Base-by-base conservation (phyloP, 371 early-diverging fungal species). In the Mucor mucedo region DNA sequence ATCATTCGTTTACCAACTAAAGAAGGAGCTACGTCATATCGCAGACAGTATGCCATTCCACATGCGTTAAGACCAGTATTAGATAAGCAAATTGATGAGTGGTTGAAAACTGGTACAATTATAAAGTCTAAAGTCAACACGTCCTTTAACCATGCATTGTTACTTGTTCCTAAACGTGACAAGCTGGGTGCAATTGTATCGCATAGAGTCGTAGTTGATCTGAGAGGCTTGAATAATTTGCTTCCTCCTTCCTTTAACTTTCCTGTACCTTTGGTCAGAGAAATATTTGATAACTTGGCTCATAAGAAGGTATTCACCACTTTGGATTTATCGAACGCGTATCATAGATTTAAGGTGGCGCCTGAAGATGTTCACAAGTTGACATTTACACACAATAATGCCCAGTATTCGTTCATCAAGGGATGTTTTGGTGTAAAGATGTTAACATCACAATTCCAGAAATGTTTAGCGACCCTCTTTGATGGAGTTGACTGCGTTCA, bases 371-470 rank as follows among this genome's bases (percentile, higher is more conserved):
- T 21, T 21, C 21, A 21, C 21, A 21, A 62, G 8, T 35, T 35
- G 1, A 35, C 35, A 0, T 73, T 69, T 49, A 72, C 69, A 5
- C 52, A 16, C 16, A 42, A 38, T 7, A 56, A 63, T n/a, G 48
- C 33, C 29, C 68, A 73, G 29, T 79, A 72, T 45, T 61, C 55
- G 41, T 75, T 73, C 44, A 13, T 41, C 30, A 52, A 47, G 1
- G 61, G 63, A 3, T 73, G 73, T 4, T 73, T 73, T 56, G 71
- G 73, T 2, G 14, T 78, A 3, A 73, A 73, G 50, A 63, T 54
- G 0, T 10, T 80, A 0, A 70, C 70, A 0, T 60, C 70, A 0
- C 38, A 67, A 4, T 76, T 70, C 38, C 70, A 70, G 39, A 29
- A 40, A 14, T 27, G 29, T 11, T 38, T 60, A 41, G 14, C 16